phyloP scores from a whole-genome alignment of 306 rosid species.

The Abrus pulchellus region DNA sequence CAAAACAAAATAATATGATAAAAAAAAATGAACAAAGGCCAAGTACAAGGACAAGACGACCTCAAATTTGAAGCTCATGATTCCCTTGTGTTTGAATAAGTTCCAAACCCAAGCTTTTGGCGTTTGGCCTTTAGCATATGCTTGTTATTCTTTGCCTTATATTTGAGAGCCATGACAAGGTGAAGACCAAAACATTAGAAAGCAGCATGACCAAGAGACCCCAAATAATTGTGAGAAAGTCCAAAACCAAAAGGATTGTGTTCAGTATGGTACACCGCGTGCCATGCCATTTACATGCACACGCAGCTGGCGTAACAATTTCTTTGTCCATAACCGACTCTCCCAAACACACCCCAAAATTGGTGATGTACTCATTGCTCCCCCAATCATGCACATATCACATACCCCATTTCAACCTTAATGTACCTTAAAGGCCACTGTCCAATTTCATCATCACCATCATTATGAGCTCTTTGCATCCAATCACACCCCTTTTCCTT shows the following conservation, averaged over 20 bases:
- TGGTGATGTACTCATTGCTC: conserved; percentile 51
- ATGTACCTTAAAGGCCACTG: conserved; percentile 53
- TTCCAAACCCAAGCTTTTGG: conserved; percentile 59
- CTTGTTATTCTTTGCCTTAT: conserved; percentile 51
- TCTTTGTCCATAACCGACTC: conserved; percentile 34
- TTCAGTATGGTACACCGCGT: conserved; percentile 50
- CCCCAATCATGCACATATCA: conserved; percentile 53
- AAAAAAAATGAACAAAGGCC: neutral
- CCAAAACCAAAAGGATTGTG: conserved; percentile 29
- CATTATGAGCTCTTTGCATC: conserved; percentile 45
- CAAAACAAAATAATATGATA: neutral
- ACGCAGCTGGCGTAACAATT: conserved; percentile 27
- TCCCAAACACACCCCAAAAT: conserved; percentile 33
- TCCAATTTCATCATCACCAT: conserved; percentile 54
- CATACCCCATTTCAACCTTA: conserved; percentile 53
- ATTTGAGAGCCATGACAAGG: conserved; percentile 40
- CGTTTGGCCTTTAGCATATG: conserved; percentile 49
- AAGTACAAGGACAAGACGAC: neutral
- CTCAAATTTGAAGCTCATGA: conserved; percentile 18
- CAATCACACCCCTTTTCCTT: conserved; percentile 38
- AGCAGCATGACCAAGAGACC: conserved; percentile 13
- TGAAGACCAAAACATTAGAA: conserved; percentile 25
- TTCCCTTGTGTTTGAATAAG: conserved; percentile 52
- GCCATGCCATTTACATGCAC: conserved; percentile 57
- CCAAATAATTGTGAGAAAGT: conserved; percentile 47